Base-by-base conservation (phyloP, 768 basidiomycete species). In the Mycena polygramma region DNA sequence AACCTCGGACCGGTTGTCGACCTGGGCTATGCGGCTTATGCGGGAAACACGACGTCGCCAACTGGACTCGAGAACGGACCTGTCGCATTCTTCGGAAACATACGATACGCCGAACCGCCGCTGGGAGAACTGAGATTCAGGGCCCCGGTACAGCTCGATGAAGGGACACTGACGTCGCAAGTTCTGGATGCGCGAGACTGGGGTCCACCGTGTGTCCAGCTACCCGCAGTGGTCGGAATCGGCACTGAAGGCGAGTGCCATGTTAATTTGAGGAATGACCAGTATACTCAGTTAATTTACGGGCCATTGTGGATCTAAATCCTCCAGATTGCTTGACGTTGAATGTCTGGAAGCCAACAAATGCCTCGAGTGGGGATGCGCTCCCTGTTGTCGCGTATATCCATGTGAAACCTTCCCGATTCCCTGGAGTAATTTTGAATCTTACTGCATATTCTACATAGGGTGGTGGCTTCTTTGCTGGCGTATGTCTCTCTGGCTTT, bases 141-240 rank as follows among this genome's bases (percentile, higher is more conserved):
- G 53, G 81, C 81, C 20, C 84, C 85, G 1, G 74, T 71, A 22
- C 67, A 69, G 53, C 73, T 87, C 39, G 75, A 86, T 64, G 85
- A 85, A 63, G 57, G 57, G 7, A 64, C 20, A 2, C 61, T 54
- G 24, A 69, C 78, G 0, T 69, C 72, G 15, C 53, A 72, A 35
- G 77, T 86, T 8, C 74, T 77, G 17, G 86, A 87, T 74, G 85
- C 85, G 35, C 72, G 84, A 57, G 81, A 80, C 61, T 87, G 82
- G 81, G 86, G 85, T 0, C 78, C 84, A 0, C 74, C 84, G 1
- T 87, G 85, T 68, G 81, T 87, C 41, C 86, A 87, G 73, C 73
- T 80, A 39, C 85, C 86, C 8, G 86, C 86, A 11, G 79, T 78
- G 1, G 82, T 84, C 9, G 85, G 85, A 11, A 79, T 86, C 26